Evolutionary conservation across 768 basidiomycete genomes (phyloP), one percentile per base, ranked within the genome.

Genomic region (Pisolithus microcarpus): DNA sequence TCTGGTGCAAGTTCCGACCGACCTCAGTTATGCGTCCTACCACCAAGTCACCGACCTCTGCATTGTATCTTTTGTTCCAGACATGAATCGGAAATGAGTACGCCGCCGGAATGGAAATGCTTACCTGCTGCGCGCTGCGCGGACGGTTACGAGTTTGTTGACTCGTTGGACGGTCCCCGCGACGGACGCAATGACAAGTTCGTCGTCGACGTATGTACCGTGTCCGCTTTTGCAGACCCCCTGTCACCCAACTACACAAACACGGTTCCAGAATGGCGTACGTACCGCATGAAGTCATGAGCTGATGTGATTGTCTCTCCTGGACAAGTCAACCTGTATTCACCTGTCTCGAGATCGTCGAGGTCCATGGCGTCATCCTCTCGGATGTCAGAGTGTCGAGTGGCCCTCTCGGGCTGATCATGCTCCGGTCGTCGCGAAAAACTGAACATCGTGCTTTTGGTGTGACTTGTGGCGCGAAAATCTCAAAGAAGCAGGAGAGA

Each of bases 41-140:
- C 4, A 99, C 94, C 2, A 99, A 78, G 67, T 99, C 96, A 15
- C 96, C 96, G 18, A 98, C 87, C 72, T 98, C 94, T n/a, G 95
- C 88, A 57, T 83, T 92, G 65, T 98, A 99, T 70, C 95, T 95
- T 51, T 39, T 37, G 34, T 34, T 23, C 4, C 16, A 19, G 46
- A 19, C 7, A 56, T 49, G 49, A 51, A 52, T 38, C 30, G 7
- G 23, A 40, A 26, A 46, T n/a, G 5, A 36, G 26, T 37, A 52
- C 49, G 54, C 52, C 44, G 36, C 11, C 48, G n/a, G 31, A 59
- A 51, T 50, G 45, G 51, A 48, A 39, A 15, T 18, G 54, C 78
- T 61, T 58, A 91, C 92, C 92, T 84, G 56, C 89, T 85, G 56
- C 87, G 81, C 40, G 94, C 75, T 3, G 93, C 84, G 45, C 86